Percentiles rank a stretch among this genome's conserved stretches.
These are phyloP conservation scores for Phytopythium vexans DNA, from an alignment of 352 stramenopile genomes.

Conservation along the genomic window DNA sequence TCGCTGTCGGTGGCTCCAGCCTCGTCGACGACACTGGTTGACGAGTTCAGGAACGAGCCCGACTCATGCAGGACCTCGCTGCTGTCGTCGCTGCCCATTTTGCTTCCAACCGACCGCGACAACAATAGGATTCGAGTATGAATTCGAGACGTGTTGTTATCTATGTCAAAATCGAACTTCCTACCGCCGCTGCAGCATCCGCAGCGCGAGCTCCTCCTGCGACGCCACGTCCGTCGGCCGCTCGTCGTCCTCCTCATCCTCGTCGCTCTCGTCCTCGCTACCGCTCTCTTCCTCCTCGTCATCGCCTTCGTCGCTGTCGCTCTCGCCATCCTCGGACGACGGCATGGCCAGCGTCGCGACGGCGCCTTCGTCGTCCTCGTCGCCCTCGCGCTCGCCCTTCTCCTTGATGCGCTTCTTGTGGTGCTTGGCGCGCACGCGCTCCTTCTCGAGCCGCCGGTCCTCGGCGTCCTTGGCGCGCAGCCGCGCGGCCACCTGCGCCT, in stretches of 20 bases:
- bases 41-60: too few relatives aligned
- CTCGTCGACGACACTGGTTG: too few relatives aligned
- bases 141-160: too few relatives aligned
- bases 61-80: too few relatives aligned
- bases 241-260: slow-evolving; percentile 16
- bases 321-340: slow-evolving; percentile 30
- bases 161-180: too few relatives aligned
- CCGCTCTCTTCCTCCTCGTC: slow-evolving; percentile 31
- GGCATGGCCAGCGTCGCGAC: slow-evolving; percentile 16
- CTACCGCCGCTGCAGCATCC: slow-evolving; percentile 68
- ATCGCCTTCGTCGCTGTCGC: slow-evolving; percentile 20
- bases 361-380: slow-evolving; percentile 27
- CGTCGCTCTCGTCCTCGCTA: slow-evolving; percentile 21
- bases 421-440: slow-evolving; percentile 87
- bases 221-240: slow-evolving; percentile 57
- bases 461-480: slow-evolving; percentile 78
- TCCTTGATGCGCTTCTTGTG: slow-evolving; percentile 84
- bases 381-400: slow-evolving; percentile 67
- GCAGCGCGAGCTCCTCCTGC: slow-evolving; percentile 79
- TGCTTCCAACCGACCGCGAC: too few relatives aligned
- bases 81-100: too few relatives aligned
- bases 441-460: slow-evolving; percentile 79
- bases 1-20: too few relatives aligned
- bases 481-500: slow-evolving; percentile 58
- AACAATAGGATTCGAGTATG: too few relatives aligned